Evolutionary conservation across 768 basidiomycete species (phyloP), one percentile per base, ranked within the genome.

Genomic region (Amanita subjunquillea): DNA sequence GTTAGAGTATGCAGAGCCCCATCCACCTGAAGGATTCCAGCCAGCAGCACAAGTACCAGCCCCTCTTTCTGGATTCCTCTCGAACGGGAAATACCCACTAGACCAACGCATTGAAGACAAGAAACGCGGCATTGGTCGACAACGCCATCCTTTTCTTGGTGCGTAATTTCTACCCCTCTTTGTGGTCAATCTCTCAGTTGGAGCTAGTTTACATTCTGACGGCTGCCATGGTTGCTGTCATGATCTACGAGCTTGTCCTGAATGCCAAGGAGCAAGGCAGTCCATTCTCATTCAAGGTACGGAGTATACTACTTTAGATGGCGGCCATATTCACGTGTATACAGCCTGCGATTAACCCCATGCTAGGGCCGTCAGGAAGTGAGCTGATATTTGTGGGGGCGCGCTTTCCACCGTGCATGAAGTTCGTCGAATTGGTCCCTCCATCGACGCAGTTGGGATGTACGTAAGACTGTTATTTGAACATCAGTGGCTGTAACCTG

Each of bases 321-420:
- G 50, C 34, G 41, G 42, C 42, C 48, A 30, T 30, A 48, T 13
- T 46, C 37, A 45, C 27, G 23, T 44, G 29, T 13, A 36, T 48
- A 43, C 22, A 91, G 85, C 90, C 90, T 20, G 74, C 77, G 3
- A 79, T 92, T 49, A 95, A 94, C 60, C 83, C 83, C 3, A 91
- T 95, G 90, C 73, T 98, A 15, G 95, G 95, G 2, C 95, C 95
- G 3, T 86, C 89, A 0, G 79, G 77, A 45, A 83, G 83, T 43
- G 91, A 85, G 2, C 71, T 98, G 12, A 90, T 97, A 54, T 80
- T 86, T 59, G 70, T 91, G 48, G 94, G 94, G 2, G 92, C 95
- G 22, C 87, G 95, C 25, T 96, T 93, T 63, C 88, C 90, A 12
- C 87, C 93, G 0, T 95, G 92, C 59, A 94, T 94, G 88, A 93